Evolutionary conservation across 129 eudicot species (phyloP).

Genomic region (Escallonia herrerae): DNA sequence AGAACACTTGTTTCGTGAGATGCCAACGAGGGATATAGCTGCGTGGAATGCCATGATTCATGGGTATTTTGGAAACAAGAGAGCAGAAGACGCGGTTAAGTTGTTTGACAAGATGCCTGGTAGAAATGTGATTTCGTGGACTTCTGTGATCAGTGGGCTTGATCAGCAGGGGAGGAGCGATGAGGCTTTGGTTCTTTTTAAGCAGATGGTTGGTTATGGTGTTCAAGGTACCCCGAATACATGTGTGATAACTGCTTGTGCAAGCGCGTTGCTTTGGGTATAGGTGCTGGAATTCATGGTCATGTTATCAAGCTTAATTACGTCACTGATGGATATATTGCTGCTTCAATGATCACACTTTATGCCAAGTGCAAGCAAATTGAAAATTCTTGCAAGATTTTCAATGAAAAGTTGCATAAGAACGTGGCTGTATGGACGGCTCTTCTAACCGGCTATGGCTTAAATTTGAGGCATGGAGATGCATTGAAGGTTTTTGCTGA

Average conservation of each 20-base stretch:
- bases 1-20: conserved; percentile 40
- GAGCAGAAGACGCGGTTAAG: conserved; percentile 50
- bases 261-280: conserved; percentile 19
- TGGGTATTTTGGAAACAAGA: conserved; percentile 53
- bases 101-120: conserved; percentile 58
- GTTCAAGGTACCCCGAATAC: conserved; percentile 47
- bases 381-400: conserved; percentile 38
- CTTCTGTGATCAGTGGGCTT: conserved; percentile 77
- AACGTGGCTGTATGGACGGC: conserved; percentile 88
- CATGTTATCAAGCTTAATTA: conserved; percentile 51
- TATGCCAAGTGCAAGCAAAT: conserved; percentile 62
- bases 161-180: conserved; percentile 63
- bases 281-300: conserved; percentile 58
- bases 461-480: conserved; percentile 41
- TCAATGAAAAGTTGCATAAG: conserved; percentile 36
- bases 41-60: conserved; percentile 73
- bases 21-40: conserved; percentile 67
- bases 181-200: conserved; percentile 44
- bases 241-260: conserved; percentile 63
- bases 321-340: conserved; percentile 39
- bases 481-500: conserved; percentile 46
- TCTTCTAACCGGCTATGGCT: conserved; percentile 61
- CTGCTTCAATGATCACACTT: conserved; percentile 62
- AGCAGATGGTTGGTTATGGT: conserved; percentile 38
- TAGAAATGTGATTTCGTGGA: conserved; percentile 71